Base-by-base conservation (phyloP, 2,329 filamentous ascomycete genomes). In the Tolypocladium pustulatum region DNA sequence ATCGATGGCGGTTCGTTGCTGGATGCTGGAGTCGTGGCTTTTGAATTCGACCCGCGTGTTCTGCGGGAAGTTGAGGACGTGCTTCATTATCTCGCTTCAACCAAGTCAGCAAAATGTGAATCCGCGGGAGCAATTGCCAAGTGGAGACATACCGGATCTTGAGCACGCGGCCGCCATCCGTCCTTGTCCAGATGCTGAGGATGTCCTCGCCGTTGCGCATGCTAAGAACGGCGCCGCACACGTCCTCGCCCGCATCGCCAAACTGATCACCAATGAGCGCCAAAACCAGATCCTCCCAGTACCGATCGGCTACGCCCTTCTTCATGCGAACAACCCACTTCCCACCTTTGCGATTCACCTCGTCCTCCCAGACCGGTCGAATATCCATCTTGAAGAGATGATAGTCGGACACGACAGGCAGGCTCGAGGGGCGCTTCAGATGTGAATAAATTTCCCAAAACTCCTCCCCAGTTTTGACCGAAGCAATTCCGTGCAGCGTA, bases 281-380 rank as follows among this genome's bases (percentile, higher is more conserved):
- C 66, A 97, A 79, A 61, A 97, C 78, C 55, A 97, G 80, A 69
- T 97, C 90, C 77, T 99, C 94, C 91, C 94, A 99, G 74, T 96
- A 97, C 58, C 93, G 86, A 73, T 97, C 94, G 22, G 91, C 90
- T 25, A 99, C 90, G 32, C 94, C 94, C 80, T 99, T 99, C 83
- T 96, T 97, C 71, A 99, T 78, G 64, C 93, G 84, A 71, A 99
- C 87, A 64, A 97, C 92, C 93, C 93, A 99, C 77, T 99, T 99
- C 56, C 94, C 94, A 58, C 94, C 94, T 65, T 87, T 88, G 73
- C 91, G 94, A 76, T 99, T 99, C 71, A 95, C 91, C 54, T 96
- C 91, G 66, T 99, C 94, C 74, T 99, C 94, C 94, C 94, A 99
- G 66, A 99, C 94, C 27, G 94, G 94, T 61, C 94, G 86, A 61